phyloP scores from a whole-genome alignment of 2,329 filamentous ascomycete genomes.

The Ophiosphaerella narmari region DNA sequence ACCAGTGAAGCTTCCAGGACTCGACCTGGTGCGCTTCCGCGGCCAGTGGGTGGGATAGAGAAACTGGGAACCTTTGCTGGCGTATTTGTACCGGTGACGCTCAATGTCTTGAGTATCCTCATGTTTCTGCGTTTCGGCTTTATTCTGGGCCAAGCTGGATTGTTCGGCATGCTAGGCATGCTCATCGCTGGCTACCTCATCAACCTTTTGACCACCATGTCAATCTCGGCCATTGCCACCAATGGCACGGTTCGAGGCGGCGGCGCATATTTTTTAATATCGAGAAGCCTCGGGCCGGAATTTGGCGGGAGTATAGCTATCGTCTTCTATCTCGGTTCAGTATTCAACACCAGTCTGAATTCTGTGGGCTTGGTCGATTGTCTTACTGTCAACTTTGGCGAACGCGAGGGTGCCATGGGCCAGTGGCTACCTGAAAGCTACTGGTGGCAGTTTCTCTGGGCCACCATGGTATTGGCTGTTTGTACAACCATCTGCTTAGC shows the following conservation, averaged over 20 bases:
- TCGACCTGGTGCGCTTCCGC: constrained; percentile 44
- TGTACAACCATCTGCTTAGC: constrained; percentile 79
- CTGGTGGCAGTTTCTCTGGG: constrained; percentile 78
- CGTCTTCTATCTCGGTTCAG: constrained; percentile 86
- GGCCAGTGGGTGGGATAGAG: constrained; percentile 50
- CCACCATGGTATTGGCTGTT: constrained; percentile 70
- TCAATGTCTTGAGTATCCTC: constrained; percentile 87
- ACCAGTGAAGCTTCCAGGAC: constrained; percentile 32
- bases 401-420: constrained; percentile 59
- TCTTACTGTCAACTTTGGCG: constrained; percentile 74
- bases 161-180: constrained; percentile 77
- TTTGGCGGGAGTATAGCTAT: constrained; percentile 88
- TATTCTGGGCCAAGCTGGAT: constrained; percentile 78
- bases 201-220: constrained; percentile 82
- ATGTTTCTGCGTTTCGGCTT: constrained; percentile 92
- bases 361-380: constrained; percentile 85
- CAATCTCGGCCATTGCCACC: constrained; percentile 84
- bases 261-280: constrained; percentile 88
- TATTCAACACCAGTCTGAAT: constrained; percentile 83
- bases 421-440: constrained; percentile 70
- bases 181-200: constrained; percentile 77
- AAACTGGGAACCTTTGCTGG: constrained; percentile 72
- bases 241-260: constrained; percentile 88
- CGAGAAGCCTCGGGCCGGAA: constrained; percentile 80
- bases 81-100: constrained; percentile 82